Evolutionary conservation across 768 basidiomycete genomes (phyloP), one percentile per base, ranked within the genome.

Genomic region (Mycena maculata): DNA sequence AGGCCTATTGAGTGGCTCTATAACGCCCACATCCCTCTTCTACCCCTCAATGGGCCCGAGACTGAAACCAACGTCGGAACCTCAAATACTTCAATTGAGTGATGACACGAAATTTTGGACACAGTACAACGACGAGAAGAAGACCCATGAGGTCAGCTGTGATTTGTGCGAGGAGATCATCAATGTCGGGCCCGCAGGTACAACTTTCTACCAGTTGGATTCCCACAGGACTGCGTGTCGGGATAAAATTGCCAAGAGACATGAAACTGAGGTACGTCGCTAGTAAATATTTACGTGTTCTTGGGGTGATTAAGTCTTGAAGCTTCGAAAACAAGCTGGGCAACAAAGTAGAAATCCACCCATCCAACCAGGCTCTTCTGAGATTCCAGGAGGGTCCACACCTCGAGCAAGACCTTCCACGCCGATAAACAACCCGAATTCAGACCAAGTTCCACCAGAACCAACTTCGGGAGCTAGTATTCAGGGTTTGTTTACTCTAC

Each of bases 371-470:
- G 45, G 31, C 31, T 48, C 42, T 42, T 13, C 0, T 36, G 58
- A 59, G 23, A 38, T 39, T 25, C 58, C 30, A 25, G 58, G 58
- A 59, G 58, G 33, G 23, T 47, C 58, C 33, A 59, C 58, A 18
- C 58, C 58, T 49, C 58, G 42, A 57, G 55, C 55, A 57, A 45
- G 58, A 59, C 58, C 58, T 49, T 59, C 58, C 25, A 47, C 58
- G 20, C 58, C 58, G 20, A 59, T 59, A 47, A 38, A 47, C 23
- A 18, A 59, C 44, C 58, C 47, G 33, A 59, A 39, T 59, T 48
- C 47, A 18, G 58, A 59, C 36, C 44, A 22, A 49, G 36, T 38
- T n/a, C 58, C 41, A 44, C 39, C 41, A 44, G 56, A 44, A 15
- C 20, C 28, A 58, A 27, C 56, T 31, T 44, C 20, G 22, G 33